These are phyloP conservation scores for Hypoxylon lienhwacheense DNA, from an alignment of 495 filamentous ascomycete species.

Conservation along the genomic window DNA sequence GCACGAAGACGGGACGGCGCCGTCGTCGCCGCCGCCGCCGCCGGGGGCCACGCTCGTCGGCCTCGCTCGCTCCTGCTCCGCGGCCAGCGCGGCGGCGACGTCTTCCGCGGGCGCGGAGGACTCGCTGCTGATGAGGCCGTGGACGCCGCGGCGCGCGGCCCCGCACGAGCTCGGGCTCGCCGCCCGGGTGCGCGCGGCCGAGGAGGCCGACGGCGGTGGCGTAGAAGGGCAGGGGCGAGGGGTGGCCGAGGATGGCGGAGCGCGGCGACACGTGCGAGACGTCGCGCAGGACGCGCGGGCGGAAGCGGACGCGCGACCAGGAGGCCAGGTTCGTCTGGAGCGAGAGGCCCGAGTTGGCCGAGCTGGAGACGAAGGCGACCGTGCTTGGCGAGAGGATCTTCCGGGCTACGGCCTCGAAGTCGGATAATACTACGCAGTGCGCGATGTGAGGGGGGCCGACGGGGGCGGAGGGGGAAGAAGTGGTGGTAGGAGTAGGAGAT, in stretches of 20 bases:
- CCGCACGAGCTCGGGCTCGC: conserved; percentile 70
- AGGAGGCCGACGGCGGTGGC: conserved; percentile 79
- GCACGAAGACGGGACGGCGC: conserved; percentile 52
- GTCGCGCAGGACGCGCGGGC: conserved; percentile 72
- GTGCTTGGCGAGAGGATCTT: conserved; percentile 75
- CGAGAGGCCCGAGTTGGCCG: conserved; percentile 72
- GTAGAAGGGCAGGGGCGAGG: conserved; percentile 74
- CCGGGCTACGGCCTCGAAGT: conserved; percentile 79
- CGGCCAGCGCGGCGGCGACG: conserved; percentile 35
- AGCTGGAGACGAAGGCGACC: conserved; percentile 84
- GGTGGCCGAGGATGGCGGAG: conserved; percentile 75
- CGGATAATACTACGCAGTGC: conserved; percentile 39
- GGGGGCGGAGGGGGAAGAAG: not conserved
- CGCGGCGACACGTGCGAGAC: conserved; percentile 71
- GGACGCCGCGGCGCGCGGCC: conserved; percentile 28
- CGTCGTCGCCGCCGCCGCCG: too few species aligned
- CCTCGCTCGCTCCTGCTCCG: conserved; percentile 45
- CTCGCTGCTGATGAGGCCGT: conserved; percentile 50
- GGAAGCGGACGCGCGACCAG: conserved; percentile 85
- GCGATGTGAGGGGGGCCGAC: conserved; percentile 46
- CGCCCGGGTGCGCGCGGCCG: conserved; percentile 63
- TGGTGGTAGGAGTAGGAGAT: not conserved
- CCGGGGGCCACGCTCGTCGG: not conserved
- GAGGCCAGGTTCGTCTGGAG: conserved; percentile 84
- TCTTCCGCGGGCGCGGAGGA: conserved; percentile 45